Conservation (phyloP, 768 basidiomycete species). For the Suillus subluteus region DNA sequence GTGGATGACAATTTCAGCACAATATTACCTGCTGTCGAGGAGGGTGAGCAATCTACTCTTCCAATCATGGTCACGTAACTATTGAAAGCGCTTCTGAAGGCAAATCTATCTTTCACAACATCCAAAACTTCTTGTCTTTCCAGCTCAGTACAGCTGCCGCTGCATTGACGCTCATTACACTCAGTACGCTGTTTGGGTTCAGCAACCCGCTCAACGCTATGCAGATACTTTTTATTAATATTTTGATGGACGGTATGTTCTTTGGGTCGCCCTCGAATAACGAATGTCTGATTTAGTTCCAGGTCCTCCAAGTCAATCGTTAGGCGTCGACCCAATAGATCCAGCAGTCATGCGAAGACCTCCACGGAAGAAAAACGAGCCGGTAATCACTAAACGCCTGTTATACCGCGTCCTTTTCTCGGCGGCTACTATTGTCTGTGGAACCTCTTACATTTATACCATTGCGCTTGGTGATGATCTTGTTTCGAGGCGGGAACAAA, state of each 20-base stretch:
- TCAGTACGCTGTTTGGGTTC: slow-evolving; percentile 88
- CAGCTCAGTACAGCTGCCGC: slow-evolving; percentile 98
- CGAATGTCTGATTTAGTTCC: slow-evolving; percentile 11
- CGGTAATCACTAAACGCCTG: slow-evolving; percentile 78
- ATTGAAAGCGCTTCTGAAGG: slow-evolving; percentile 43
- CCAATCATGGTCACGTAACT: neutral
- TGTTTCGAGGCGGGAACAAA: slow-evolving; percentile 88
- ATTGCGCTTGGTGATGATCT: slow-evolving; percentile 82
- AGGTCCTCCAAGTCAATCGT: slow-evolving; percentile 94
- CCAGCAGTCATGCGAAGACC: slow-evolving; percentile 90
- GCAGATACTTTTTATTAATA: slow-evolving; percentile 99
- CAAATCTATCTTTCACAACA: slow-evolving; percentile 98
- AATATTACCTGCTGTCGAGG: slow-evolving; percentile 91
- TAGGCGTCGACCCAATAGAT: slow-evolving; percentile 97
- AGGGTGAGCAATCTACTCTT: slow-evolving; percentile 52
- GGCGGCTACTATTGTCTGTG: slow-evolving; percentile 87
- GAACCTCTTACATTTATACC: slow-evolving; percentile 86
- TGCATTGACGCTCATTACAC: slow-evolving; percentile 90
- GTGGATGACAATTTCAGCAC: slow-evolving; percentile 98
- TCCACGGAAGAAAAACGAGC: slow-evolving; percentile 90
- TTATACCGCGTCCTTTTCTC: slow-evolving; percentile 88
- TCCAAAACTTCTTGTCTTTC: slow-evolving; percentile 97
- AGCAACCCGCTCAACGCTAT: slow-evolving; percentile 95
- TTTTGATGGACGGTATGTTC: slow-evolving; percentile 90
- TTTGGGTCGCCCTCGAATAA: neutral